Evolutionary conservation across 352 stramenopile genomes (phyloP).

Genomic region (Phytopythium aichiense): DNA sequence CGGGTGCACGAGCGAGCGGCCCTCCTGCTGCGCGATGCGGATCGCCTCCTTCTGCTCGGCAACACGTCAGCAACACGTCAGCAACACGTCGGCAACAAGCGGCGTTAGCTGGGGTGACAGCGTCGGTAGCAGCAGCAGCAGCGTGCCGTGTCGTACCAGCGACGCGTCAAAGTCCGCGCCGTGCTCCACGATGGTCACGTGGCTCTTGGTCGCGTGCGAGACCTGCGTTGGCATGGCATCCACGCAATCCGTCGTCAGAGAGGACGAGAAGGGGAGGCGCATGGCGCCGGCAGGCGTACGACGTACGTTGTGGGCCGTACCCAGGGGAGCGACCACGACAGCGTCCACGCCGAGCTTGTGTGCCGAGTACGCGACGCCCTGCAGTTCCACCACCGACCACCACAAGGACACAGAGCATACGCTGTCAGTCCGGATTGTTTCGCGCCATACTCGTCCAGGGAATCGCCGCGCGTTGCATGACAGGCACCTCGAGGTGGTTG

Average conservation of each 20-base stretch:
- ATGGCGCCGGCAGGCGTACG: slow-evolving; percentile 42
- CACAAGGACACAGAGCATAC: neutral
- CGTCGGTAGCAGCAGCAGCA: no score
- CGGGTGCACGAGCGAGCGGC: slow-evolving; percentile 94
- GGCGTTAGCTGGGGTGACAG: no score
- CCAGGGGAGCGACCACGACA: slow-evolving; percentile 95
- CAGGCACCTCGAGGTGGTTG: slow-evolving; percentile 93
- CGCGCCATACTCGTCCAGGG: no score
- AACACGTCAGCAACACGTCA: neutral
- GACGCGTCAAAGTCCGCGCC: slow-evolving; percentile 97
- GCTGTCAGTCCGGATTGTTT: no score
- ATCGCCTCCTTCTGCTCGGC: slow-evolving; percentile 82
- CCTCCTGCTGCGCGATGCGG: slow-evolving; percentile 87
- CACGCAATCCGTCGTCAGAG: neutral
- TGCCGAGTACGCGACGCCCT: slow-evolving; percentile 94
- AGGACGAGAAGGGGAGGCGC: neutral
- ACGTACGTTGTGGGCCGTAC: slow-evolving; percentile 93
- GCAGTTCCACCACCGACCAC: neutral
- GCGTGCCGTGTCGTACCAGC: slow-evolving; percentile 24
- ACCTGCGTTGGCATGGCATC: slow-evolving; percentile 10
- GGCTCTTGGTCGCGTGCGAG: slow-evolving; percentile 45
- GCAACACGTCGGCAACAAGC: neutral
- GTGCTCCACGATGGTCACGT: slow-evolving; percentile 93
- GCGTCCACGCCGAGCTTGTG: slow-evolving; percentile 92
- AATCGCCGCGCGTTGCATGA: neutral